These are phyloP conservation scores for Chaetomium olivaceum DNA, from an alignment of 2,329 filamentous ascomycete species.

Conservation along the genomic window DNA sequence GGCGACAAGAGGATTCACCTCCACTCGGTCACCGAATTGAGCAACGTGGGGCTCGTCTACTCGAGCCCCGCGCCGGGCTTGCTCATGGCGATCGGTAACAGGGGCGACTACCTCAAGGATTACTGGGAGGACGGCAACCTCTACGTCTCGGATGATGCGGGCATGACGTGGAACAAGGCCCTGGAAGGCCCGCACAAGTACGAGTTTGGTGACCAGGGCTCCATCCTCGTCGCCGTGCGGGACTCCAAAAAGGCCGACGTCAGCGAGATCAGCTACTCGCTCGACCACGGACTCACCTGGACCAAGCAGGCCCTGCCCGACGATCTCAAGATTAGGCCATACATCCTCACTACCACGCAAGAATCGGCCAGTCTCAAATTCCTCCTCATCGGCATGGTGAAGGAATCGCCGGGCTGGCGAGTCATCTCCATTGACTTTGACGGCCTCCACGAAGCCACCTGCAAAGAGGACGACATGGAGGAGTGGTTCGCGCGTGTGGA, in stretches of 20 bases:
- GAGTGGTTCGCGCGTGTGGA: conserved; percentile 84
- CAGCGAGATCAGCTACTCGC: conserved; percentile 68
- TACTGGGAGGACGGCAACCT: conserved; percentile 77
- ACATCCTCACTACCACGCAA: conserved; percentile 79
- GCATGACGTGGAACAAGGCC: conserved; percentile 76
- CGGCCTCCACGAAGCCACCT: conserved; percentile 76
- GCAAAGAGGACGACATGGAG: conserved; percentile 77
- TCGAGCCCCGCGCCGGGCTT: conserved; percentile 92
- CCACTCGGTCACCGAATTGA: conserved; percentile 85
- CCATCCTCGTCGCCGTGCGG: conserved; percentile 78
- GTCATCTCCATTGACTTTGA: conserved; percentile 82
- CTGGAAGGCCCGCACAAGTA: conserved; percentile 87
- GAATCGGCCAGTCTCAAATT: conserved; percentile 95
- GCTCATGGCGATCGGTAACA: conserved; percentile 92
- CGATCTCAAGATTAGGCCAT: conserved; percentile 66
- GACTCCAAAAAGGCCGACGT: conserved; percentile 67
- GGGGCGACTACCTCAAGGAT: conserved; percentile 68
- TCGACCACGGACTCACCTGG: conserved; percentile 90
- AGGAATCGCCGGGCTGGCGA: conserved; percentile 55
- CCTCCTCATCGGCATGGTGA: conserved; percentile 67
- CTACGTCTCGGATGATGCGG: conserved; percentile 89
- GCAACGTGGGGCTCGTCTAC: conserved; percentile 82
- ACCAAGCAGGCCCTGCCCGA: conserved; percentile 66
- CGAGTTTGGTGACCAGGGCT: conserved; percentile 92
- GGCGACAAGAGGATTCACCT: conserved; percentile 74